Base-by-base conservation (phyloP, 177 flowering plant species). In the Vitis hybrid region DNA sequence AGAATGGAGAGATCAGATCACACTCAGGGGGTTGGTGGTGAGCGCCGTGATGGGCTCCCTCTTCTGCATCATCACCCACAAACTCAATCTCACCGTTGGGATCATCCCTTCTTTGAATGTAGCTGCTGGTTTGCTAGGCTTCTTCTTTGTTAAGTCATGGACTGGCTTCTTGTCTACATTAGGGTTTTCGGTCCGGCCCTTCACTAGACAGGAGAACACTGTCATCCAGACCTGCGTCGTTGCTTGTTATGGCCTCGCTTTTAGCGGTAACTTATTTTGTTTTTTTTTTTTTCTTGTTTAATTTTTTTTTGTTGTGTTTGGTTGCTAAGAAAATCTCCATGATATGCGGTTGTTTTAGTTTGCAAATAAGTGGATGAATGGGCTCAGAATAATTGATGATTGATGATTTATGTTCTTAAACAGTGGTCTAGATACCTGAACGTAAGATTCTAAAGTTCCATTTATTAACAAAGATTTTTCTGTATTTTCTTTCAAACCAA, bases 191-290 rank as follows among this genome's bases (percentile, higher is more conserved):
- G 71, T 80, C 12, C 59, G 67, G 29, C 94, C 96, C 1, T 92
- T 92, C 63, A 90, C 97, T 26, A 74, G 80, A n/a, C 96, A 92
- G 70, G 97, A 92, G 84, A 92, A 92, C 67, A 92, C 97, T 22
- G 94, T 92, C 26, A 90, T 92, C 49, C 97, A 92, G 87, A 92
- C 97, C 13, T 92, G 97, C 77, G 97, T 92, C 55, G 97, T 92
- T 53, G 96, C 97, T 73, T 92, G 94, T 72, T 87, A 90, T 67
- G 96, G 96, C 72, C 92, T 92, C 39, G 94, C 96, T 10, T 90
- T 89, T 67, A 92, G 96, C 66, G 96, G 97, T 91, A 81, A 51
- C 10, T 59, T 33, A 29, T 20, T 14, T 5, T 19, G 31, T 33
- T 14, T 11, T 1, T 10, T 6, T 10, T 6, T 69, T 58, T 51